Percentiles rank a stretch among this genome's conserved stretches.
These are phyloP conservation scores for Coprinopsis strossmayeri DNA, from an alignment of 768 basidiomycete genomes.

Conservation along the genomic window DNA sequence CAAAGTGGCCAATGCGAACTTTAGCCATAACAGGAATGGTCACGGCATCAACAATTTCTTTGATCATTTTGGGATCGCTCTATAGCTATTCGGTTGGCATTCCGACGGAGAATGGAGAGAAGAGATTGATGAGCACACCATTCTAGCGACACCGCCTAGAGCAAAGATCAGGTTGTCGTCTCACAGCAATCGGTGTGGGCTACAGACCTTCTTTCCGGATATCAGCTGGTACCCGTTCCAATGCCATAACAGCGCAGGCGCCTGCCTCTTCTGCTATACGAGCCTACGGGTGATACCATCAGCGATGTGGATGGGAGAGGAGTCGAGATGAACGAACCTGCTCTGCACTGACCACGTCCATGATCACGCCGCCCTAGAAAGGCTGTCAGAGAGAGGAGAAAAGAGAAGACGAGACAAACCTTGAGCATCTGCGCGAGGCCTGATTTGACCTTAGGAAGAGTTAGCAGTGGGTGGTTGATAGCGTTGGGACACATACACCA, in stretches of 20 bases:
- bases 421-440: constrained; percentile 97
- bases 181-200: background rate
- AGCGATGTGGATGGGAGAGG: constrained; percentile 10
- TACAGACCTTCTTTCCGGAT: constrained; percentile 67
- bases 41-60: constrained; percentile 89
- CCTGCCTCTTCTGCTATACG: constrained; percentile 97
- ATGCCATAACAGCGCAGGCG: constrained; percentile 96
- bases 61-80: constrained; percentile 97
- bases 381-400: too few species aligned
- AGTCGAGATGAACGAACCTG: constrained; percentile 30
- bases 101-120: background rate
- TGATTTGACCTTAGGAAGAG: constrained; percentile 95
- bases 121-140: constrained; percentile 78
- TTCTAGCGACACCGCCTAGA: constrained; percentile 83
- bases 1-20: constrained; percentile 94
- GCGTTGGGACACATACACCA: constrained; percentile 48
- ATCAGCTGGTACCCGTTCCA: constrained; percentile 92
- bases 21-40: constrained; percentile 98
- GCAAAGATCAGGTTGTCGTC: background rate
- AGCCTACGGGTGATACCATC: constrained; percentile 46
- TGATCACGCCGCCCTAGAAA: constrained; percentile 84
- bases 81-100: constrained; percentile 19
- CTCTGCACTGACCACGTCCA: constrained; percentile 89
- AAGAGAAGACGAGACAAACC: too few species aligned
- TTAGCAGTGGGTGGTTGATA: too few species aligned